These are phyloP conservation scores for Tulasnella sp. DNA, from an alignment of 768 basidiomycete species.

Conservation along the genomic window DNA sequence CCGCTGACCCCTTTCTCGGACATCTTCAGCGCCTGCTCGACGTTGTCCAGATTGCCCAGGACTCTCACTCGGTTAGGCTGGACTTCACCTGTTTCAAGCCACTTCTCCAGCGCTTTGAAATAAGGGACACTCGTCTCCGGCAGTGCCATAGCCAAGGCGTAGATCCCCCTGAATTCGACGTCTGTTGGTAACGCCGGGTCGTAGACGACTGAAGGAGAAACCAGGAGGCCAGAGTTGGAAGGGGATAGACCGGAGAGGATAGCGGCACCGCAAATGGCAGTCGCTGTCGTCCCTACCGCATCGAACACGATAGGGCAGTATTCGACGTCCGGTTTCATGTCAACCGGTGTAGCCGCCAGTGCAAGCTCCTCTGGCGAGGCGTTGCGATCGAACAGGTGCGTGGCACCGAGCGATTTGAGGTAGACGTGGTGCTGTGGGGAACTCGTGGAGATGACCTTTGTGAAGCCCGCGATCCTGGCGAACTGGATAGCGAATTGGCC, in stretches of 20 bases:
- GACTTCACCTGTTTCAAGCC: neutral
- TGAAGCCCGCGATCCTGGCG: conserved; percentile 15
- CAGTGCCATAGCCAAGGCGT: neutral
- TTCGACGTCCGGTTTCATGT: neutral
- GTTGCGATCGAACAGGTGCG: conserved; percentile 1
- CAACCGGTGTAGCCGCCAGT: neutral
- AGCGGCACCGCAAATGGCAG: neutral
- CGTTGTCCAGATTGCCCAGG: neutral
- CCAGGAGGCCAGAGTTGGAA: neutral
- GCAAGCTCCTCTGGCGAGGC: neutral
- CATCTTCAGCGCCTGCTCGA: neutral
- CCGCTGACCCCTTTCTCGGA: neutral
- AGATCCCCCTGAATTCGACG: neutral
- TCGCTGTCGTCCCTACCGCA: neutral
- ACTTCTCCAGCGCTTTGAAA: neutral
- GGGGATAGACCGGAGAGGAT: neutral
- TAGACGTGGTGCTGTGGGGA: conserved; percentile 5
- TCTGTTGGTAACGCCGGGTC: neutral
- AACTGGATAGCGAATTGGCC: conserved; percentile 15
- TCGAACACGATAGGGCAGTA: neutral
- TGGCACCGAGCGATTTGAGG: conserved; percentile 14
- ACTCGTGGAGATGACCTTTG: conserved; percentile 4
- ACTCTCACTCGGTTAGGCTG: neutral
- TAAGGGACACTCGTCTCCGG: neutral
- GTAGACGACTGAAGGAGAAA: neutral